Base-by-base conservation (phyloP, 192 early-diverging fungal species). In the Backusella psychrophila region DNA sequence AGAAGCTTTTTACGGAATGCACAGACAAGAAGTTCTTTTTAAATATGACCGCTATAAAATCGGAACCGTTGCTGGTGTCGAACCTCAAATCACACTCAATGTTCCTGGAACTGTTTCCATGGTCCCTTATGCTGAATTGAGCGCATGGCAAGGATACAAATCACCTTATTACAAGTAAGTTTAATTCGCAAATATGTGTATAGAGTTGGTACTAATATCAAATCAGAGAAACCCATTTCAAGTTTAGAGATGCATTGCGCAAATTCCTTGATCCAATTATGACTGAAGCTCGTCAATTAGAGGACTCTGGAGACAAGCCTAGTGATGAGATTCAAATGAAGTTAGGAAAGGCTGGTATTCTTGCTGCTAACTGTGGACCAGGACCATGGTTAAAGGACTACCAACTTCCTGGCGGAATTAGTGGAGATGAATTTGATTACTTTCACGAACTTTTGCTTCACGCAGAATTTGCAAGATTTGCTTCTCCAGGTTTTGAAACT, bases 81-180 rank as follows among this genome's bases (percentile, higher is more conserved):
- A 83, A 74, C 56, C 69, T 34, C 53, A 56, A 39, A 78, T 81
- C 26, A 23, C 26, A 59, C 75, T 75, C 65, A 80, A 49, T 73
- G 87, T 72, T 46, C 92, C 91, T 82, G 94, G 94, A 65, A 92
- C 92, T 26, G 77, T 91, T 42, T 77, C 75, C 9, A 73, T 71
- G 72, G 82, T 96, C 36, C 94, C 94, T 11, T 93, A 87, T 77
- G 93, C 90, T 44, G 94, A 95, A 80, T 86, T 93, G 35, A 90
- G 88, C 74, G 94, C 90, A 87, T 83, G 78, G 78, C 65, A 59
- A 65, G 78, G 78, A 9, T 75, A 72, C 53, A 83, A 78, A 36
- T 78, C 76, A 17, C 72, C 82, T 36, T 83, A 82, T 67, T 78
- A 49, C 67, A 80, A 78, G 84, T 84, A 75, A 72, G 70, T n/a